Conservation (phyloP, 2,329 filamentous ascomycete species). For the Taxawa tesnikishii region DNA sequence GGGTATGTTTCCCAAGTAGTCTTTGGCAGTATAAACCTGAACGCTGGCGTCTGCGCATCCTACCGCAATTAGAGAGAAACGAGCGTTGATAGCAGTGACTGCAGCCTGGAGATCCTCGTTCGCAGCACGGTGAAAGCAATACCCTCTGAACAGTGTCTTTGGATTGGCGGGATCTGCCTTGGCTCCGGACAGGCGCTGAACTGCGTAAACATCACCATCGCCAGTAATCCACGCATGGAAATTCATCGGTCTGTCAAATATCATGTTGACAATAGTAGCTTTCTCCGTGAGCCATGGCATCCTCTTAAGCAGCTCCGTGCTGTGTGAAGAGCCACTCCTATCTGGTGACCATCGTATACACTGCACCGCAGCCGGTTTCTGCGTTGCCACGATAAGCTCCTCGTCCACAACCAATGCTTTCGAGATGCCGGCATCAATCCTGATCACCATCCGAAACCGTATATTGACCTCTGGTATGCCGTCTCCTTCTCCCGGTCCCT, state of each 20-base stretch:
- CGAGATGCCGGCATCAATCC: slow-evolving; percentile 89
- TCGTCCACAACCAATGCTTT: slow-evolving; percentile 82
- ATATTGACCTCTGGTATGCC: slow-evolving; percentile 80
- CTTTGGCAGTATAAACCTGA: slow-evolving; percentile 80
- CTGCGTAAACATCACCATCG: slow-evolving; percentile 80
- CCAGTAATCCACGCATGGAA: slow-evolving; percentile 83
- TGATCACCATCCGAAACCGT: slow-evolving; percentile 94
- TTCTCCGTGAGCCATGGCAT: slow-evolving; percentile 81
- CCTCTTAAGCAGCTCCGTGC: slow-evolving; percentile 75
- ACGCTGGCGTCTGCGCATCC: slow-evolving; percentile 71
- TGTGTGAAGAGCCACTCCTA: slow-evolving; percentile 68
- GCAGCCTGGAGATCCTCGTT: slow-evolving; percentile 48
- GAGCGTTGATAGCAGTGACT: slow-evolving; percentile 76
- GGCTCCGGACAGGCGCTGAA: slow-evolving; percentile 52
- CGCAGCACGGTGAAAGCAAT: slow-evolving; percentile 75
- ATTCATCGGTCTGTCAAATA: slow-evolving; percentile 93
- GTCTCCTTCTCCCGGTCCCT: slow-evolving; percentile 66
- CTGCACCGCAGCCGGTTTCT: slow-evolving; percentile 86
- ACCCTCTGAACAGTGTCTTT: slow-evolving; percentile 70
- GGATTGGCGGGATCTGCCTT: slow-evolving; percentile 27
- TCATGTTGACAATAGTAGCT: slow-evolving; percentile 67
- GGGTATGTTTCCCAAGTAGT: slow-evolving; percentile 88
- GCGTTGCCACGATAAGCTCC: slow-evolving; percentile 81
- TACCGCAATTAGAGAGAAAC: slow-evolving; percentile 86
- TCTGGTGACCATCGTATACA: slow-evolving; percentile 93